Conservation (phyloP, 1,284 basidiomycete species). For the Coriolopsis trogii region DNA sequence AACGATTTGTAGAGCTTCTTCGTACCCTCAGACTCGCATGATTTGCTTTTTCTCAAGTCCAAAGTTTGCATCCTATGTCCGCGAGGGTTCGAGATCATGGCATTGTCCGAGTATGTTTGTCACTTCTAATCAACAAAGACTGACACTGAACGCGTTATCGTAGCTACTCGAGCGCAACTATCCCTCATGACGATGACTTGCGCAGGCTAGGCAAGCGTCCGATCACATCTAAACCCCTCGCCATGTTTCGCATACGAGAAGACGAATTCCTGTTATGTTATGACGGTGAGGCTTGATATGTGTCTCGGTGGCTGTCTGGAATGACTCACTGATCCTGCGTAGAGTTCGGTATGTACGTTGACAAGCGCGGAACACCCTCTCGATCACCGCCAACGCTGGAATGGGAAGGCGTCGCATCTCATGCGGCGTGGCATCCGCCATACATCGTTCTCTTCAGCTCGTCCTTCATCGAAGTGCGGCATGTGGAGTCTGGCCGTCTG, state of each 20-base stretch:
- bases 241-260: slow-evolving; percentile 88
- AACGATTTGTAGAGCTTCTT: slow-evolving; percentile 72
- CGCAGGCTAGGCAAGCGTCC: slow-evolving; percentile 78
- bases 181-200: slow-evolving; percentile 78
- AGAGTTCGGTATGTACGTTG: slow-evolving; percentile 93
- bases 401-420: slow-evolving; percentile 92
- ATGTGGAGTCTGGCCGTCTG: slow-evolving; percentile 83
- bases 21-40: slow-evolving; percentile 85
- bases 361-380: slow-evolving; percentile 85
- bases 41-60: slow-evolving; percentile 88
- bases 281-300: slow-evolving; percentile 82
- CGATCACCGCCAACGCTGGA: slow-evolving; percentile 79
- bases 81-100: slow-evolving; percentile 96
- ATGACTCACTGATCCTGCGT: too few species aligned
- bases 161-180: slow-evolving; percentile 87
- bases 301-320: too few species aligned
- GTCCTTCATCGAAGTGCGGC: slow-evolving; percentile 91
- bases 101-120: slow-evolving; percentile 76
- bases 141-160: not conserved
- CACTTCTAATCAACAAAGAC: not conserved
- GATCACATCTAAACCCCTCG: slow-evolving; percentile 80
- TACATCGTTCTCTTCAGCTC: slow-evolving; percentile 90
- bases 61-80: slow-evolving; percentile 90
- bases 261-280: slow-evolving; percentile 94
- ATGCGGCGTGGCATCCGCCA: slow-evolving; percentile 86